phyloP scores from a whole-genome alignment of 768 basidiomycete species.

The Ephemerocybe angulata region DNA sequence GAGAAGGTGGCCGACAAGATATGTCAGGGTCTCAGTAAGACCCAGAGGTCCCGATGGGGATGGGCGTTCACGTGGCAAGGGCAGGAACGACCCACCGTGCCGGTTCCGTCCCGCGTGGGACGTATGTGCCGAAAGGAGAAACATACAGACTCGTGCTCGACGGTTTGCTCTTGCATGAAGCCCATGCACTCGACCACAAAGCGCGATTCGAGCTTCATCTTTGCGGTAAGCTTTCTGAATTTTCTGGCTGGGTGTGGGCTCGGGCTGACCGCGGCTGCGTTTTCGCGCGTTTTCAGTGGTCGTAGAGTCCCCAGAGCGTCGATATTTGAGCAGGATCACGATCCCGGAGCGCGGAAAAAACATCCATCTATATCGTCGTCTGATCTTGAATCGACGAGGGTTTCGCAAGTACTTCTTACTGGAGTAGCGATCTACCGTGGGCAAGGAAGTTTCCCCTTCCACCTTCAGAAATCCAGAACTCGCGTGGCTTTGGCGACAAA shows the following conservation, averaged over 20 bases:
- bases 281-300: background rate
- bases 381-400: slow-evolving; percentile 32
- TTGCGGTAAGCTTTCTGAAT: background rate
- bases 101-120: slow-evolving; percentile 29
- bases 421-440: slow-evolving; percentile 36
- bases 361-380: slow-evolving; percentile 28
- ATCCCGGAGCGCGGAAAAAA: slow-evolving; percentile 21
- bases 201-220: background rate
- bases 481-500: slow-evolving; percentile 43
- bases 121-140: slow-evolving; percentile 9
- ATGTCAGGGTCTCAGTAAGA: background rate
- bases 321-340: too few species aligned
- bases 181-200: background rate
- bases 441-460: slow-evolving; percentile 39
- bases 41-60: background rate
- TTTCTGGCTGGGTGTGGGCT: background rate
- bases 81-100: slow-evolving; percentile 28
- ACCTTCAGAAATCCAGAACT: slow-evolving; percentile 28
- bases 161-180: background rate
- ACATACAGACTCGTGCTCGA: slow-evolving; percentile 6
- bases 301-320: too few species aligned
- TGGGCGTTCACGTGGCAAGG: slow-evolving; percentile 26
- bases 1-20: background rate
- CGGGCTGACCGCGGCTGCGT: background rate
- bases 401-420: slow-evolving; percentile 30